Conservation (phyloP, 345 rosid species). For the Syzygium jambos region DNA sequence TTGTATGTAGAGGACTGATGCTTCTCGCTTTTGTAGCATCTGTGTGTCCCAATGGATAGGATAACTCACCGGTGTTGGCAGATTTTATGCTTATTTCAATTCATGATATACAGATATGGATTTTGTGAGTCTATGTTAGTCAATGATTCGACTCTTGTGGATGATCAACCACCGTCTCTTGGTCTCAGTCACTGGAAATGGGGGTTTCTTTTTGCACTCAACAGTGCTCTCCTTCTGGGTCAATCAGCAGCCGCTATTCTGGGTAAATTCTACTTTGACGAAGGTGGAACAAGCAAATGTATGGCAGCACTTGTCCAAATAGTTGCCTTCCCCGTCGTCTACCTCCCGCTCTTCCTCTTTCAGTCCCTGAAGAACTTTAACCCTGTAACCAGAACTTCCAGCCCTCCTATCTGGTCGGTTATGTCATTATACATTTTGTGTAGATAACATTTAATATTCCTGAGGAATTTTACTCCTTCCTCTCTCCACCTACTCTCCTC, state of each 20-base stretch:
- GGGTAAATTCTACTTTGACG: conserved; percentile 8
- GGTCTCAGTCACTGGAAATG: conserved; percentile 2
- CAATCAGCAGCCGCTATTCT: conserved; percentile 11
- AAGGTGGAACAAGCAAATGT: conserved; percentile 28
- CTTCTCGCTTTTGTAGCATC: neutral
- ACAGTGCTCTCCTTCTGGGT: conserved; percentile 5
- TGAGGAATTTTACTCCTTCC: conserved; percentile 22
- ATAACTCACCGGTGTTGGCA: neutral
- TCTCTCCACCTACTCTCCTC: conserved; percentile 24
- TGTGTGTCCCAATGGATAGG: neutral
- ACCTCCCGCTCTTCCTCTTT: too few relatives aligned
- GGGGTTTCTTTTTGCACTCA: conserved; percentile 12
- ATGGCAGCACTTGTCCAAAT: conserved; percentile 25
- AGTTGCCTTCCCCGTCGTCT: conserved; percentile 22
- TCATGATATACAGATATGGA: neutral
- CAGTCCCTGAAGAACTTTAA: neutral
- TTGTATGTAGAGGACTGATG: neutral
- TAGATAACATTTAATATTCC: conserved; percentile 2
- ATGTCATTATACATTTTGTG: conserved; percentile 1
- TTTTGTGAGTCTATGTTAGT: neutral
- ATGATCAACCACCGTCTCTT: neutral
- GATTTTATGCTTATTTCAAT: neutral
- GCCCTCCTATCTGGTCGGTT: neutral
- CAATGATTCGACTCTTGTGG: neutral
- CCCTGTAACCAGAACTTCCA: neutral